Conservation (phyloP, 805 yeast species). For the Zygoascus ofunaensis region DNA sequence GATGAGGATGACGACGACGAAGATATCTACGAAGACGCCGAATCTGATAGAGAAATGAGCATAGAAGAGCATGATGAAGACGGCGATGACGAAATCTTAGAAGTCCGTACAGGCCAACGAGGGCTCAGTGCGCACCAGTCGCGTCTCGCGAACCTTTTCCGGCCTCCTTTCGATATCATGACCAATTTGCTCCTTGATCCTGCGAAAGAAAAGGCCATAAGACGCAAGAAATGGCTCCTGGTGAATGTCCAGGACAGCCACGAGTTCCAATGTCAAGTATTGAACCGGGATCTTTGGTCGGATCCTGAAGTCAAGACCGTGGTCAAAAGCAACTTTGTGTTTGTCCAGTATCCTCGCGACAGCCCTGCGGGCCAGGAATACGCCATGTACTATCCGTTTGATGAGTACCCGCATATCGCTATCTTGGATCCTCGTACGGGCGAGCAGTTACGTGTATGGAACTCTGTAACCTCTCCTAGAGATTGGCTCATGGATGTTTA, state of each 20-base stretch:
- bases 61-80: slow-evolving; percentile 20
- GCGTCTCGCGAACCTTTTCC: slow-evolving; percentile 70
- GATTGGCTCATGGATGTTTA: slow-evolving; percentile 60
- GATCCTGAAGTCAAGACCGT: slow-evolving; percentile 51
- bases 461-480: slow-evolving; percentile 46
- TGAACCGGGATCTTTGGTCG: slow-evolving; percentile 93
- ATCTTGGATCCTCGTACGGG: slow-evolving; percentile 94
- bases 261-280: slow-evolving; percentile 79
- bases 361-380: slow-evolving; percentile 68
- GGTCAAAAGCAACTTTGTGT: slow-evolving; percentile 62
- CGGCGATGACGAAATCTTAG: slow-evolving; percentile 21
- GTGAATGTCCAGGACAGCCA: slow-evolving; percentile 80
- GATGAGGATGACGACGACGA: slow-evolving; percentile 35
- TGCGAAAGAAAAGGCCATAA: slow-evolving; percentile 62
- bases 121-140: slow-evolving; percentile 44
- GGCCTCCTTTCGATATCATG: slow-evolving; percentile 92
- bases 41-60: slow-evolving; percentile 17
- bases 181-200: slow-evolving; percentile 55
- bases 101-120: slow-evolving; percentile 19
- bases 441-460: slow-evolving; percentile 74
- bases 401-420: slow-evolving; percentile 77
- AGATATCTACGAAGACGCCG: slow-evolving; percentile 27
- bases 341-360: slow-evolving; percentile 76
- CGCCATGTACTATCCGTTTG: slow-evolving; percentile 61
- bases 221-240: slow-evolving; percentile 66